Evolutionary conservation across 169 alveolate species (phyloP), one percentile per base, ranked within the genome.

Genomic region (Plasmodium gaboni): DNA sequence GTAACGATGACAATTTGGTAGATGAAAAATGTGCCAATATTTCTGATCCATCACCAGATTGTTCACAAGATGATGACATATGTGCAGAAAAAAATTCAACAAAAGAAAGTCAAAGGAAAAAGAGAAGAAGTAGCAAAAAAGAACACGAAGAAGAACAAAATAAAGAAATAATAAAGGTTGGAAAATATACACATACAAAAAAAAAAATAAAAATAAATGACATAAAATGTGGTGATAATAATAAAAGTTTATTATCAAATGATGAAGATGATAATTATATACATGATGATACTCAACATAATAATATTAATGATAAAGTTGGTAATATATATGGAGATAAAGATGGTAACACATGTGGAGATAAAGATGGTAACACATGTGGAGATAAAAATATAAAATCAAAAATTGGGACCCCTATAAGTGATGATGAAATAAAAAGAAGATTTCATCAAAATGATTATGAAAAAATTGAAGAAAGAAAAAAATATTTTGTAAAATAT

Each of bases 381-480:
- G 65, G 61, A 12, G 51, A 4, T 3, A 57, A 26, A 51, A 70
- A 26, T 71, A 50, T 13, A 4, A 5, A 68, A 19, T 15, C 85
- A 17, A 19, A 61, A 1, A 59, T 19, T 13, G 17, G 22, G n/a
- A 17, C 57, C 10, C n/a, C 0, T 24, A 0, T 48, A 6, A 42
- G 71, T 61, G 91, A 83, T 38, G 91, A 68, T 17, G 57, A 83
- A 10, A 48, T 83, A 28, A 83, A 46, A 48, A 68, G 9, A 71
- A 83, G 46, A 53, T 83, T 83, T 68, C 17, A 68, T 38, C 73
- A 83, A 48, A 53, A 42, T 10, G 91, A 83, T 44, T 83, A 83
- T 72, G 91, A 83, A 68, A 50, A 68, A 28, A 53, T 83, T 55
- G 91, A 83, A 44, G 91, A 83, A 57, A 57, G 91, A 61, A 83